A percentile compares a stretch with the other conserved stretches of the same genome.
Evolutionary conservation across 2,329 filamentous ascomycete genomes (phyloP).

Genomic region (Colletotrichum paranaense): DNA sequence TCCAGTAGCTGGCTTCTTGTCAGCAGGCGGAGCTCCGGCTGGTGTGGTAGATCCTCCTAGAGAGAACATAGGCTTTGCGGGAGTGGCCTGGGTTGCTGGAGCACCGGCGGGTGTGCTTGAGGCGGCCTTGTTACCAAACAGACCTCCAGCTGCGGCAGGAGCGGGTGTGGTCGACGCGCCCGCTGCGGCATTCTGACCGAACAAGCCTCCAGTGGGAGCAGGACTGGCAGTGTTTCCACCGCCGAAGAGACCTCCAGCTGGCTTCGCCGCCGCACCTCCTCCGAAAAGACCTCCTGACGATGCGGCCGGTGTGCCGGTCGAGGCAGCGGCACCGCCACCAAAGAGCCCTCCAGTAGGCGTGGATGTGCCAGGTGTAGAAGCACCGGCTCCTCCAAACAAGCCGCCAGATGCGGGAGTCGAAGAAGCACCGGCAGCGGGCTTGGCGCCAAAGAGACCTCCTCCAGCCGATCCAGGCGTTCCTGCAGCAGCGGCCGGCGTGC

Average conservation of each 20-base stretch:
- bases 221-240: constrained; percentile 40
- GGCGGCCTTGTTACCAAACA: constrained; percentile 33
- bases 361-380: constrained; percentile 33
- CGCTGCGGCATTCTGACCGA: constrained; percentile 40
- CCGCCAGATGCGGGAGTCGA: constrained; percentile 27
- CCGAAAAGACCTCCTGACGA: constrained; percentile 36
- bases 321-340: constrained; percentile 10
- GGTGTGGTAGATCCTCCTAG: constrained; percentile 64
- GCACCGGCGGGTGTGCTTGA: constrained; percentile 27
- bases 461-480: constrained; percentile 37
- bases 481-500: constrained; percentile 38
- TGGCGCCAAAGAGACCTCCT: constrained; percentile 46
- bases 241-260: constrained; percentile 38
- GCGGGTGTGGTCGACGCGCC: constrained; percentile 37
- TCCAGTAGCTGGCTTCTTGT: constrained; percentile 43
- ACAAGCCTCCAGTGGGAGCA: constrained; percentile 41
- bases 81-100: constrained; percentile 48
- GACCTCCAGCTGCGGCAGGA: constrained; percentile 36
- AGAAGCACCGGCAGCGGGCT: constrained; percentile 28
- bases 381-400: constrained; percentile 20
- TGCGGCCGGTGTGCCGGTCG: constrained; percentile 17
- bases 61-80: constrained; percentile 60
- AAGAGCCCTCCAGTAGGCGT: constrained; percentile 37
- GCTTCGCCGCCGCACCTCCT: constrained; percentile 39
- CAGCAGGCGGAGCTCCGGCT: constrained; percentile 63